A percentile compares a stretch with the other conserved stretches of the same genome.
Evolutionary conservation across 2,329 filamentous ascomycete genomes (phyloP).

Genomic region (Meredithiella fracta): DNA sequence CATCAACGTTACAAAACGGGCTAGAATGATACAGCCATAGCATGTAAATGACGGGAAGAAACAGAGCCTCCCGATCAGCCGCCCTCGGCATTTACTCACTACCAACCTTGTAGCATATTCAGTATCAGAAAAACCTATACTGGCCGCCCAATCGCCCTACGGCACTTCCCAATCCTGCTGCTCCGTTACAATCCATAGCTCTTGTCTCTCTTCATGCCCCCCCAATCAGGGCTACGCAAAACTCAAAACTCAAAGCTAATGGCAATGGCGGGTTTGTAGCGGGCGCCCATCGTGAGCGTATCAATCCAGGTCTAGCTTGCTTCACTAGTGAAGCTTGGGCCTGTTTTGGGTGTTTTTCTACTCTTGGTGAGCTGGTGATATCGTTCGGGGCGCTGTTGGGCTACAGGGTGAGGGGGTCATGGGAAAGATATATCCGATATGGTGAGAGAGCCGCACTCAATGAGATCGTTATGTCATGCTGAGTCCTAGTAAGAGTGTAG

Average conservation of each 20-base stretch:
- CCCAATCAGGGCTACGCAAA: not conserved
- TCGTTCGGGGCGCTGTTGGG: too few relatives aligned
- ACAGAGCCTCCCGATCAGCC: not conserved
- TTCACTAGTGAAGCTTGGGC: not conserved
- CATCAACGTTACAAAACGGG: too few relatives aligned
- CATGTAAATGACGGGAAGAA: too few relatives aligned
- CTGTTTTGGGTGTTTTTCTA: not conserved
- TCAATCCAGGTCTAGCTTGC: not conserved
- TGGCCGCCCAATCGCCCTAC: not conserved
- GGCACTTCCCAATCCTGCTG: conserved; percentile 1
- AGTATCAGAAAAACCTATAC: not conserved
- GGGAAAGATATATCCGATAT: not conserved
- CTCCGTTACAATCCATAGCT: not conserved
- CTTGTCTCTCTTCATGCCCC: not conserved
- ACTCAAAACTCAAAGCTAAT: not conserved
- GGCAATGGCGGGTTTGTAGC: not conserved
- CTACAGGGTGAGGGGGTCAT: not conserved
- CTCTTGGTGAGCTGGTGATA: not conserved
- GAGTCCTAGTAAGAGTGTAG: not conserved
- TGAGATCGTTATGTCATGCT: not conserved
- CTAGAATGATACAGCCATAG: too few relatives aligned
- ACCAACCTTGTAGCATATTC: not conserved
- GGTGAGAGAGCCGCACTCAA: not conserved
- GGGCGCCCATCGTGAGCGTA: not conserved
- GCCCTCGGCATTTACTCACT: not conserved